Conservation (phyloP, 2,329 filamentous ascomycete genomes). For the Colletotrichum aenigma region DNA sequence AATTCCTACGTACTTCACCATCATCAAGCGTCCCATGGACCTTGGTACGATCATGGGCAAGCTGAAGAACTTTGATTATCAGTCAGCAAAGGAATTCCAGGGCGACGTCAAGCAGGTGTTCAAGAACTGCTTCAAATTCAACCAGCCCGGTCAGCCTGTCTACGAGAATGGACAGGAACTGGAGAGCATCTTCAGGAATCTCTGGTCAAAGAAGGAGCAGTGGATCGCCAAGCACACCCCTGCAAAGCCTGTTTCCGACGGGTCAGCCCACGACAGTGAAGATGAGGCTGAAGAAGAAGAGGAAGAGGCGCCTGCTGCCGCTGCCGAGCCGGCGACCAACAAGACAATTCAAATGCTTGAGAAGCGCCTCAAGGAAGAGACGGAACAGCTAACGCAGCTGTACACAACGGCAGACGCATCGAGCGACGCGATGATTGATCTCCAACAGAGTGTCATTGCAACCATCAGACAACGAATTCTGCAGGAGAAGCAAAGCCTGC, state of each 20-base stretch:
- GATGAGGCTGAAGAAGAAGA: slow-evolving; percentile 76
- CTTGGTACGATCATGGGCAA: slow-evolving; percentile 81
- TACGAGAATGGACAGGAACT: slow-evolving; percentile 74
- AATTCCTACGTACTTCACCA: slow-evolving; percentile 89
- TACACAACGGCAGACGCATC: slow-evolving; percentile 53
- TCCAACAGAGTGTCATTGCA: slow-evolving; percentile 66
- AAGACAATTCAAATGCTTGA: slow-evolving; percentile 56
- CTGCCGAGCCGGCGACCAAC: slow-evolving; percentile 41
- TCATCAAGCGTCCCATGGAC: slow-evolving; percentile 98
- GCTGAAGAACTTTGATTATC: slow-evolving; percentile 79
- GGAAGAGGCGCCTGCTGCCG: slow-evolving; percentile 65
- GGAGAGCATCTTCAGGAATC: slow-evolving; percentile 74
- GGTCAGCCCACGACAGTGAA: slow-evolving; percentile 69
- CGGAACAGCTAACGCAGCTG: slow-evolving; percentile 60
- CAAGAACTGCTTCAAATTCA: slow-evolving; percentile 91
- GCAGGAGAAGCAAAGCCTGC: slow-evolving; percentile 71
- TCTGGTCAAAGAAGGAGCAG: slow-evolving; percentile 79
- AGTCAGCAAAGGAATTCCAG: slow-evolving; percentile 84
- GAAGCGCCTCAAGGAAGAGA: slow-evolving; percentile 59
- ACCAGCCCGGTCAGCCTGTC: slow-evolving; percentile 74
- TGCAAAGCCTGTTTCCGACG: slow-evolving; percentile 55
- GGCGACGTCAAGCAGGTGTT: slow-evolving; percentile 83
- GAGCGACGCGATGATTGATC: slow-evolving; percentile 56
- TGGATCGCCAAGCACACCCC: slow-evolving; percentile 80
- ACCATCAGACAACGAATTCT: slow-evolving; percentile 75